These are phyloP conservation scores for Botryococcus braunii DNA, from an alignment of 163 green algal species.

Conservation along the genomic window DNA sequence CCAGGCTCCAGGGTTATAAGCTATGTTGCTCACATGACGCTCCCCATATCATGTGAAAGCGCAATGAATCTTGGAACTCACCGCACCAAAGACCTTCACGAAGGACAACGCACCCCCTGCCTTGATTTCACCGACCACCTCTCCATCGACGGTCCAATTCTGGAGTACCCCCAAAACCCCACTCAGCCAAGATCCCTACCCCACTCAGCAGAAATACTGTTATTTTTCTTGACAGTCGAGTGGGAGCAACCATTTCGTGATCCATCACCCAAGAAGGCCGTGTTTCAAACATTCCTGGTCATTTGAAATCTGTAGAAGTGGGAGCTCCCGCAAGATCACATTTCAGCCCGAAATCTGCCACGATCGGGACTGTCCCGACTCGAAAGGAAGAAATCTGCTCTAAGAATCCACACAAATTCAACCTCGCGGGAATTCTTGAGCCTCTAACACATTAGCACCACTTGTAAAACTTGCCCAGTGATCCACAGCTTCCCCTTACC, in stretches of 20 bases:
- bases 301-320: too few species aligned
- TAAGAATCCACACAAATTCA: too few species aligned
- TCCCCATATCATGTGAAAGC: background rate
- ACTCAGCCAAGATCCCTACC: background rate
- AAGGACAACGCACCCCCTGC: constrained; percentile 40
- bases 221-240: background rate
- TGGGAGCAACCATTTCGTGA: background rate
- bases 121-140: constrained; percentile 41
- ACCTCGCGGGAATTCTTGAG: background rate
- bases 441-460: too few species aligned
- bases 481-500: too few species aligned
- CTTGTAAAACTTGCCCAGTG: too few species aligned
- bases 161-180: constrained; percentile 9
- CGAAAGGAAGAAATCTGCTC: too few species aligned
- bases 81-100: constrained; percentile 45
- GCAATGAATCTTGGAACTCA: background rate
- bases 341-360: too few species aligned
- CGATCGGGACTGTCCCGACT: too few species aligned
- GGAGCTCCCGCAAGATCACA: too few species aligned
- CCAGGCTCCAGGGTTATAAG: too few species aligned
- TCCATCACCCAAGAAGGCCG: background rate
- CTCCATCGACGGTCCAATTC: constrained; percentile 34
- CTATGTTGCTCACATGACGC: too few species aligned
- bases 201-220: background rate
- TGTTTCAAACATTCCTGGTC: background rate